Conservation (phyloP, 371 early-diverging fungal species). For the Basidiobolus meristosporus region DNA sequence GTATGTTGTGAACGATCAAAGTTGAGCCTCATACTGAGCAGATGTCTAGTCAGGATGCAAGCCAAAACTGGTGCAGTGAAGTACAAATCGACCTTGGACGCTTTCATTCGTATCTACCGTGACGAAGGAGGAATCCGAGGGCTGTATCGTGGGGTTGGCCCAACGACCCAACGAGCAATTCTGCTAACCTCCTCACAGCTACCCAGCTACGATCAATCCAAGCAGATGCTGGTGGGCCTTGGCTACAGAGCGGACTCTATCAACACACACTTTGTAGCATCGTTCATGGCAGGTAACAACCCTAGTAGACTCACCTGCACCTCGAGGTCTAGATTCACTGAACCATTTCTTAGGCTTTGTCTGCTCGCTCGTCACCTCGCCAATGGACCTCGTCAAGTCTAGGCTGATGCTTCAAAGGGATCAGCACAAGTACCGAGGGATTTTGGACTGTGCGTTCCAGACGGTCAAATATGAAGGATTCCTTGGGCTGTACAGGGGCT, state of each 20-base stretch:
- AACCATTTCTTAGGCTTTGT: slow-evolving; percentile 9
- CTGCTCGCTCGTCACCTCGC: slow-evolving; percentile 16
- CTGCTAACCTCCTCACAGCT: slow-evolving; percentile 25
- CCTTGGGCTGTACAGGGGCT: slow-evolving; percentile 16
- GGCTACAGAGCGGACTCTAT: slow-evolving; percentile 8
- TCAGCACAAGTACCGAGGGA: slow-evolving; percentile 6
- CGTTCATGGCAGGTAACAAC: slow-evolving; percentile 3
- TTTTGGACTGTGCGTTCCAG: slow-evolving; percentile 10
- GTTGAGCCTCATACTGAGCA: not conserved
- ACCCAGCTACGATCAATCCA: slow-evolving; percentile 21
- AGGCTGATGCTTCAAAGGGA: slow-evolving; percentile 24
- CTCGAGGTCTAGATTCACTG: too few species aligned
- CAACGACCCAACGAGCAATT: slow-evolving; percentile 16
- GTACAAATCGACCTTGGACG: slow-evolving; percentile 9
- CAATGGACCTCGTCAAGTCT: slow-evolving; percentile 22
- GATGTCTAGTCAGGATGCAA: slow-evolving; percentile 1
- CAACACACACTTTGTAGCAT: slow-evolving; percentile 5
- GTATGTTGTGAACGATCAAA: not conserved
- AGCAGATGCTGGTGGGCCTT: slow-evolving; percentile 12
- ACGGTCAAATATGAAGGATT: slow-evolving; percentile 13
- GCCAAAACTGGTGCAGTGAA: slow-evolving; percentile 5
- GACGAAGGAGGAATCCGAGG: slow-evolving; percentile 12
- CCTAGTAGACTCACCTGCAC: too few species aligned
- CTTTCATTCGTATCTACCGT: slow-evolving; percentile 9
- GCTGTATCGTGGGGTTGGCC: slow-evolving; percentile 10